Base-by-base conservation (phyloP, 2,329 filamentous ascomycete species). In the Microsporum audouinii region DNA sequence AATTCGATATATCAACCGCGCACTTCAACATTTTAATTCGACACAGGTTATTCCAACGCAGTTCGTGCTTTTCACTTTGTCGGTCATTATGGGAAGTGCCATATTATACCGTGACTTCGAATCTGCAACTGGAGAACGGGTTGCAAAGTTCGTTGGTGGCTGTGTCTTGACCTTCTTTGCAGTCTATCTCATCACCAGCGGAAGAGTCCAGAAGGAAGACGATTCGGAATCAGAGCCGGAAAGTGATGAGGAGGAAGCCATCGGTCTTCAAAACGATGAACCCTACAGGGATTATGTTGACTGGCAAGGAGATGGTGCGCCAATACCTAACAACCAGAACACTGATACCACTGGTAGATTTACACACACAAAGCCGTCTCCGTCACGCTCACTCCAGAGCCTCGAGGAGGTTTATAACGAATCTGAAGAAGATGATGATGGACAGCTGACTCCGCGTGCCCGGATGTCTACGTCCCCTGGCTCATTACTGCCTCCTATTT, bases 1-100 rank as follows among this genome's bases (percentile, higher is more conserved):
- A 76, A 92, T 99, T 68, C 92, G 90, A 71, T 99, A 97, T 71
- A 83, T 99, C 71, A 99, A 97, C 76, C 88, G 84, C 58, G 86
- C 87, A 0, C 79, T 99, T 59, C 91, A 96, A 72, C 85, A 89
- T 55, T 99, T 97, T 77, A 90, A 96, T 73, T 96, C 94, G 5
- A 99, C 94, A 0, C 91, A 96, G 72, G 94, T 99, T 67, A 99
- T 99, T 65, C 94, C 94, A 0, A 94, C 94, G 12, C 94, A 99
- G 70, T 99, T 99, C 68, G 94, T 99, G 57, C 83, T 95, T 65
- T 99, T 99, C 73, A 99, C 94, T 0, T 80, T 99, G 5, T 95
- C 89, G 4, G 94, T 97, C 64, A 97, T 99, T 67, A 81, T 96
- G 58, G 94, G 94, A 61, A 96, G 91, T 68, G 92, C 92, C 0